A percentile compares a stretch with the other conserved stretches of the same genome.
phyloP scores from a whole-genome alignment of 129 eudicot species.

The Apium graveolens region DNA sequence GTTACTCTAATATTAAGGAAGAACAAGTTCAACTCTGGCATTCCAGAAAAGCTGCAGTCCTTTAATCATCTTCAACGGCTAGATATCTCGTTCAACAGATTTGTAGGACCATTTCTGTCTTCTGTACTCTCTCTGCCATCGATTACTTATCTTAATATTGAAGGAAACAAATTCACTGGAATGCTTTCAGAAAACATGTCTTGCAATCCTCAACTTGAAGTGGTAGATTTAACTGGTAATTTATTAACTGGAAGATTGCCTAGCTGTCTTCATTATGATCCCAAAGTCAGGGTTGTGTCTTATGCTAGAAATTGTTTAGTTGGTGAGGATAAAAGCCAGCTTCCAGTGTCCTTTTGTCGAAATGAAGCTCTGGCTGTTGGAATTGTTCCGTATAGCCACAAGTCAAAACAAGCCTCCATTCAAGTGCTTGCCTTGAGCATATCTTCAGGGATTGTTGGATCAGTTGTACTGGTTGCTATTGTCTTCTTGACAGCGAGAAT shows the following conservation, averaged over 20 bases:
- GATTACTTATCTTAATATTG: slow-evolving; percentile 44
- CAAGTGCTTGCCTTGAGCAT: slow-evolving; percentile 42
- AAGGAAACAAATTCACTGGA: slow-evolving; percentile 71
- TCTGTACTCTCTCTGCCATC: slow-evolving; percentile 69
- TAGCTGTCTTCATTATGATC: slow-evolving; percentile 36
- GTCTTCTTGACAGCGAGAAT: slow-evolving; percentile 33
- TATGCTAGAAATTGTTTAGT: slow-evolving; percentile 64
- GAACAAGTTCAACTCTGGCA: slow-evolving; percentile 53
- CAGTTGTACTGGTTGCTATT: slow-evolving; percentile 28
- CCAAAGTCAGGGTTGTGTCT: slow-evolving; percentile 30
- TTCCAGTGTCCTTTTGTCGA: slow-evolving; percentile 50
- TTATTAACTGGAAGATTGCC: slow-evolving; percentile 71
- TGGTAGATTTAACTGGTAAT: slow-evolving; percentile 66
- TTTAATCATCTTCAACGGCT: slow-evolving; percentile 56
- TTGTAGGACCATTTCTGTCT: slow-evolving; percentile 68
- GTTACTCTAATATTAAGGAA: slow-evolving; percentile 43
- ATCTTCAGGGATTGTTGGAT: slow-evolving; percentile 49
- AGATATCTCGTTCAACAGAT: slow-evolving; percentile 66
- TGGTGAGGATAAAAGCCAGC: slow-evolving; percentile 42
- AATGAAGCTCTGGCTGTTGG: slow-evolving; percentile 91
- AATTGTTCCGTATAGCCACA: slow-evolving; percentile 39
- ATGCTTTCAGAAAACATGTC: slow-evolving; percentile 45
- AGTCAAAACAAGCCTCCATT: slow-evolving; percentile 26
- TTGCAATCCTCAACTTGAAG: slow-evolving; percentile 43
- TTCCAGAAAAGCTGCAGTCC: slow-evolving; percentile 46